A percentile compares a stretch with the other conserved stretches of the same genome.
Evolutionary conservation across 2,329 filamentous ascomycete genomes (phyloP).

Genomic region (Myriosclerotinia scirpicola): DNA sequence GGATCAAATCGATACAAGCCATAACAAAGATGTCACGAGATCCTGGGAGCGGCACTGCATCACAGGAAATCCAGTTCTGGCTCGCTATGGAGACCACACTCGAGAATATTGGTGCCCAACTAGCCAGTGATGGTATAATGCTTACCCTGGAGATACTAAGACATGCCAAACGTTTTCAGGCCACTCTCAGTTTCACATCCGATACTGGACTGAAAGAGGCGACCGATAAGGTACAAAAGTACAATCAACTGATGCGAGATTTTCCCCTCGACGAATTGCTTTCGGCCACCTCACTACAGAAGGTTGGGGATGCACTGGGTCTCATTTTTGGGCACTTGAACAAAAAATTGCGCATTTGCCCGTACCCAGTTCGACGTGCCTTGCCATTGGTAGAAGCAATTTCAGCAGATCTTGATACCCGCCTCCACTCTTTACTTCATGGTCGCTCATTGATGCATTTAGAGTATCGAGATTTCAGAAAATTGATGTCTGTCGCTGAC

Average conservation of each 20-base stretch:
- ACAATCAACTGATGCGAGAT: slow-evolving; percentile 98
- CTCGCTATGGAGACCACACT: slow-evolving; percentile 92
- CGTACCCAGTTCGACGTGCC: slow-evolving; percentile 89
- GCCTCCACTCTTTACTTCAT: slow-evolving; percentile 80
- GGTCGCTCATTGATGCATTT: slow-evolving; percentile 88
- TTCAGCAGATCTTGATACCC: slow-evolving; percentile 84
- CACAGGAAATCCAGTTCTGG: slow-evolving; percentile 99
- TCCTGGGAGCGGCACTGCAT: slow-evolving; percentile 72
- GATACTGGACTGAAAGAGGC: slow-evolving; percentile 96
- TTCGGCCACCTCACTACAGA: slow-evolving; percentile 84
- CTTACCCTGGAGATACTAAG: slow-evolving; percentile 93
- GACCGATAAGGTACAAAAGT: slow-evolving; percentile 94
- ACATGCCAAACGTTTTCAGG: slow-evolving; percentile 96
- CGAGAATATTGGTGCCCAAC: slow-evolving; percentile 85
- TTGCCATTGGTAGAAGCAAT: slow-evolving; percentile 96
- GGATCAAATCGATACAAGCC: slow-evolving; percentile 97
- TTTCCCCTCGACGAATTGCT: slow-evolving; percentile 94
- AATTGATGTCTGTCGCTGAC: slow-evolving; percentile 79
- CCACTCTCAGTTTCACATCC: slow-evolving; percentile 92
- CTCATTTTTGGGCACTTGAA: slow-evolving; percentile 94
- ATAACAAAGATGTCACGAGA: slow-evolving; percentile 95
- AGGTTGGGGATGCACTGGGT: slow-evolving; percentile 83
- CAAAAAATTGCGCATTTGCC: slow-evolving; percentile 95
- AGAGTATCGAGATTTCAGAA: slow-evolving; percentile 86
- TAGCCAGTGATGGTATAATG: slow-evolving; percentile 83